Evolutionary conservation across 2,329 filamentous ascomycete genomes (phyloP), one percentile per base, ranked within the genome.

Genomic region (Lecanosticta acicola): DNA sequence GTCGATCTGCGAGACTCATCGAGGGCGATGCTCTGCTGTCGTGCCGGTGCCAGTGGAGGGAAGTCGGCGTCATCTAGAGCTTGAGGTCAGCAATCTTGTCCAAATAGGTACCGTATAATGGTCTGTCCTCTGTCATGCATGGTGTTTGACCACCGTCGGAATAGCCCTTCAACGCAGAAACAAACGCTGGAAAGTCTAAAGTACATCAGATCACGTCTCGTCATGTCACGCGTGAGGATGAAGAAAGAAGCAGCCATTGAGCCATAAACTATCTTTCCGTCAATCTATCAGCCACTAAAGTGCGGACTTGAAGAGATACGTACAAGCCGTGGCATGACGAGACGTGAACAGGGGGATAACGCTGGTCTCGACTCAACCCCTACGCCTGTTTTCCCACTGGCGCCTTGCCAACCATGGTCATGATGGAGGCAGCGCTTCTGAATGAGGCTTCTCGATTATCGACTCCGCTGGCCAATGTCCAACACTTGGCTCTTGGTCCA

Each of bases 261-360:
- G 51, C 46, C 48, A 45, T 32, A 50, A 46, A 62, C 59, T 63
- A 63, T 59, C 55, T 56, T 60, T 56, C 51, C 54, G 56, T 59
- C 58, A 61, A 60, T 59, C 61, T 63, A 63, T 62, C 60, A 62
- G 60, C 59, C 59, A 53, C 53, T 54, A 53, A 40, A 46, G 49
- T 54, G 50, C 26, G 42, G 33, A 47, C 53, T 29, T 51, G 57
- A 56, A n/a, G 54, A 58, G 53, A 59, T 63, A 63, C 60, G 59
- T 62, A 63, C 60, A 63, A 56, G 48, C 47, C 53, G 51, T 49
- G 56, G 43, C 54, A 45, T 54, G 54, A 54, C 53, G 56, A 54
- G 53, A 54, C 45, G 47, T 42, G 47, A 49, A 52, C 41, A 44
- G 45, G 53, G 45, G 48, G 41, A 39, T 43, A 46, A 51, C 51